Evolutionary conservation across 2,329 filamentous ascomycete genomes (phyloP), one percentile per base, ranked within the genome.

Genomic region (Trichoderma aggressivum): DNA sequence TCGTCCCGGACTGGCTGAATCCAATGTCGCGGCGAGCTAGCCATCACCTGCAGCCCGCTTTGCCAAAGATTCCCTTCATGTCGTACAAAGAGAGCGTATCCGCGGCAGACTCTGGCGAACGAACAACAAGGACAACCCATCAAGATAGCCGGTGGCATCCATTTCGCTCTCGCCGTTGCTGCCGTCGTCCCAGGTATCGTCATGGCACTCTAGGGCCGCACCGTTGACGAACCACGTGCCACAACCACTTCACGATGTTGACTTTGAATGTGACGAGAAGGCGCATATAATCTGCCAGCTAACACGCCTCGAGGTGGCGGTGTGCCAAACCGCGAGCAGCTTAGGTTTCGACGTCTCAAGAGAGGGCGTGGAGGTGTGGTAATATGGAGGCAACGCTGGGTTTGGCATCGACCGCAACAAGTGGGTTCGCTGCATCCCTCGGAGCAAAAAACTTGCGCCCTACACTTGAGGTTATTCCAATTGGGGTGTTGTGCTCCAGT

Each of bases 181-280:
- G 53, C 70, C 67, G 43, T 72, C 74, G 30, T 70, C 36, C 71
- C 68, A 72, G 72, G 24, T 34, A 43, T 70, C 62, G n/a, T 63
- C 34, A 21, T 28, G 28, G 65, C 73, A 60, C 74, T 76, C 73
- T 78, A 77, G 76, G 73, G 73, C 77, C 77, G 77, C 77, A 78
- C 77, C 76, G 73, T 75, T 74, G 68, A 73, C 71, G 71, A 76
- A 69, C 77, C 77, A 78, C 77, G 77, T 78, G 77, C 70, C 66
- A 43, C 64, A 47, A 21, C 16, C n/a, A 21, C 58, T 39, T 66
- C 43, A 21, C 53, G 47, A 63, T 10, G 21, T 69, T 53, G n/a
- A 53, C 21, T 34, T 30, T 10, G 58, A 28, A 39, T 50, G 36
- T 67, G 34, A 34, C 26, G 43, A 32, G 26, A 24, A 59, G 18